Evolutionary conservation across 2,329 filamentous ascomycete species (phyloP), one percentile per base, ranked within the genome.

Genomic region (Fusarium sp.): DNA sequence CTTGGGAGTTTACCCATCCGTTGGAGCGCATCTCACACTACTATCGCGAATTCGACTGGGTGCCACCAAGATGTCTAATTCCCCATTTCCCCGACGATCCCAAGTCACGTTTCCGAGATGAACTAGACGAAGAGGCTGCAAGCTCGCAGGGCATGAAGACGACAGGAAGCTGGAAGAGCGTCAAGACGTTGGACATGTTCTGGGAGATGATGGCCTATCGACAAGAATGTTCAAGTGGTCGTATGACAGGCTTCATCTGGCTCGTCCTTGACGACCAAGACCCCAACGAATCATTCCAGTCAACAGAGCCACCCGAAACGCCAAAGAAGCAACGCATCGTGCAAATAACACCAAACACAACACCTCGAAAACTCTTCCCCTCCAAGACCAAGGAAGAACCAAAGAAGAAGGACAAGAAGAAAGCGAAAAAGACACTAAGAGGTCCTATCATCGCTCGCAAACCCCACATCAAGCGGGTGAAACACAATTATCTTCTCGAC

Each of bases 121-220:
- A 98, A 76, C 83, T 99, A 6, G 95, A 99, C 74, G 92, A 95
- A 33, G 94, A 97, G 76, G 86, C 92, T 1, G 86, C 88, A 1
- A 88, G 88, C 31, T 84, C 87, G 3, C 81, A 81, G 7, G 81
- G 81, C 55, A 81, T 86, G 69, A 87, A 88, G 69, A 85, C 83
- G 26, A 81, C 83, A 5, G 92, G 92, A 1, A 85, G 88, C 58
- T 99, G 96, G 96, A 92, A 90, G 77, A 94, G 92, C 63, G 90
- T 98, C 24, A 91, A 87, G 76, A 92, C 90, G 0, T 82, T 99
- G 40, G 92, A 95, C n/a, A 90, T 95, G 72, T 99, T 99, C 76
- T 99, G 96, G 96, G 96, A 99, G 66, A 92, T 97, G 87, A 98
- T 99, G 95, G 91, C 95, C 1, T 98, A 93, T 76, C 87, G 96